Conservation (phyloP, 371 early-diverging fungal genomes). For the Zopfochytrium polystomum region DNA sequence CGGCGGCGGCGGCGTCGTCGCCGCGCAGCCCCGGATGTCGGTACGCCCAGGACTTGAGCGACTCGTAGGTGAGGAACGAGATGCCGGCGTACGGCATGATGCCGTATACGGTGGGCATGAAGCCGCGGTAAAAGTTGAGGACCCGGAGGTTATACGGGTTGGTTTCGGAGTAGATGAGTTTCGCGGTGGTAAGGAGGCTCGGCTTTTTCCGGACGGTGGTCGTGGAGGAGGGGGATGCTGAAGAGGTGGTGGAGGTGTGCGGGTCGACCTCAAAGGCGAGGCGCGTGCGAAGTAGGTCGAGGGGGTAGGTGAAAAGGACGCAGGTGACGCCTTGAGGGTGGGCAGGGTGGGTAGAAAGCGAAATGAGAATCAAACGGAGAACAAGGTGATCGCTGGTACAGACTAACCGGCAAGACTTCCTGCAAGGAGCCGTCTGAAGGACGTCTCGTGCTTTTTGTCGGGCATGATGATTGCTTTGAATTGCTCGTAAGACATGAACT, state of each 20-base stretch:
- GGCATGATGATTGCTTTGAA: constrained; percentile 74
- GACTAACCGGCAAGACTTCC: constrained; percentile 74
- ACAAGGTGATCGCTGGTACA: neutral
- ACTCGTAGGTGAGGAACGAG: constrained; percentile 43
- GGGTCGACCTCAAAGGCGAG: constrained; percentile 77
- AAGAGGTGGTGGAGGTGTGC: neutral
- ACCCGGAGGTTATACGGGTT: constrained; percentile 29
- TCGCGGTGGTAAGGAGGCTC: constrained; percentile 19
- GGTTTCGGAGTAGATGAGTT: constrained; percentile 37
- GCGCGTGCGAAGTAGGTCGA: constrained; percentile 90
- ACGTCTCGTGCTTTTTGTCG: constrained; percentile 57
- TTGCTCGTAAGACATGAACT: constrained; percentile 93
- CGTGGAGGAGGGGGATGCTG: neutral
- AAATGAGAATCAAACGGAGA: no score
- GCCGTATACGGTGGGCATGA: constrained; percentile 82
- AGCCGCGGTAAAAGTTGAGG: constrained; percentile 89
- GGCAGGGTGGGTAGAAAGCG: no score
- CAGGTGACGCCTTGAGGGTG: constrained; percentile 93
- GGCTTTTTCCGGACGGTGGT: neutral
- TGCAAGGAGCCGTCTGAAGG: constrained; percentile 62
- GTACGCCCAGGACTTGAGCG: constrained; percentile 25
- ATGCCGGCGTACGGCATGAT: constrained; percentile 97
- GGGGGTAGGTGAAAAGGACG: constrained; percentile 87
- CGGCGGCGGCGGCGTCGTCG: no score
- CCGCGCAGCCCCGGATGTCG: no score